These are phyloP conservation scores for Quercus phellos DNA, from an alignment of 331 rosid genomes.

Conservation along the genomic window DNA sequence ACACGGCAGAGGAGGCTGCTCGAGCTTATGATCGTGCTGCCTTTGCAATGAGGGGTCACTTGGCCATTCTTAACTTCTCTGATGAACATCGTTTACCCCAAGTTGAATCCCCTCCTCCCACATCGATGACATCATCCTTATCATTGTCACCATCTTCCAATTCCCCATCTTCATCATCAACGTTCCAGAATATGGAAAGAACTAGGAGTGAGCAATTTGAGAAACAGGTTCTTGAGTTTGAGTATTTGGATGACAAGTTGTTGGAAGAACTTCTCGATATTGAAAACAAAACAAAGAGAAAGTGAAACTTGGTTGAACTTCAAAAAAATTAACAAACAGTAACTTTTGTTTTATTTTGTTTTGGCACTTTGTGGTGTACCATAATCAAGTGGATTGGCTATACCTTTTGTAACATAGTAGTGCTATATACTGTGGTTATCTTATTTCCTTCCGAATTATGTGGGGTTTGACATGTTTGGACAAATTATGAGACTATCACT, in stretches of 20 bases:
- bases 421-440: background rate
- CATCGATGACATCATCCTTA: constrained; percentile 3
- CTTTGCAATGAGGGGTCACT: constrained; percentile 53
- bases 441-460: background rate
- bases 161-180: background rate
- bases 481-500: background rate
- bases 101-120: background rate
- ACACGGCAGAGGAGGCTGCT: constrained; percentile 65
- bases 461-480: background rate
- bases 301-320: background rate
- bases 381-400: background rate
- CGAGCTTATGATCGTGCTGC: constrained; percentile 79
- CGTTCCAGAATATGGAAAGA: background rate
- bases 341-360: too few relatives aligned
- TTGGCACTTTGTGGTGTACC: too few relatives aligned
- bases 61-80: constrained; percentile 71
- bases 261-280: constrained; percentile 68
- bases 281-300: constrained; percentile 13
- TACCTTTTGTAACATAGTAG: background rate
- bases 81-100: constrained; percentile 24
- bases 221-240: constrained; percentile 50
- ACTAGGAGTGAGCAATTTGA: background rate
- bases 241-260: constrained; percentile 61
- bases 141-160: constrained; percentile 17
- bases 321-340: too few relatives aligned